phyloP scores from a whole-genome alignment of 805 yeast genomes.

The Candida awuae region DNA sequence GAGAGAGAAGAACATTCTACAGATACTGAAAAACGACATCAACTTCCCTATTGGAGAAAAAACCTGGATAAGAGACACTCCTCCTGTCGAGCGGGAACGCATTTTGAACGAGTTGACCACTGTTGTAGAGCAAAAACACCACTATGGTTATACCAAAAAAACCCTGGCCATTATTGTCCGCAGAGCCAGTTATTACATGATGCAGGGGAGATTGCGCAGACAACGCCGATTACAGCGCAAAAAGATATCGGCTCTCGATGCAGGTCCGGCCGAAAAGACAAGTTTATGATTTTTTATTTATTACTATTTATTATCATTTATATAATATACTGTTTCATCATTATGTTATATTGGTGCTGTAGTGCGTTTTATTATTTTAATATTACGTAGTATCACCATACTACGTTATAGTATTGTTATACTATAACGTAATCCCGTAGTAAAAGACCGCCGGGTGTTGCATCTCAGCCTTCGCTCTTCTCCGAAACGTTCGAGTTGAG shows the following conservation, averaged over 20 bases:
- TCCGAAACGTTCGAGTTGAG: too few species aligned
- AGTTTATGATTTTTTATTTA: too few species aligned
- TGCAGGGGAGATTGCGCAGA: constrained; percentile 70
- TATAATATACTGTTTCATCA: too few species aligned
- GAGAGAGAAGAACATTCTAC: constrained; percentile 45
- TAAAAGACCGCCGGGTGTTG: too few species aligned
- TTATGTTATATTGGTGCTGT: too few species aligned
- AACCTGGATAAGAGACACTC: constrained; percentile 82
- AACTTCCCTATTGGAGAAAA: constrained; percentile 68
- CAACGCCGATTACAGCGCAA: constrained; percentile 44
- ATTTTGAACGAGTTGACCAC: constrained; percentile 42
- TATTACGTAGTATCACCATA: too few species aligned
- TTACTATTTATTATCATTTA: too few species aligned
- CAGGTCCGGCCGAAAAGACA: too few species aligned
- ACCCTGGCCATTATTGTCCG: constrained; percentile 66
- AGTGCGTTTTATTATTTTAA: too few species aligned
- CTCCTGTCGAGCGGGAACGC: constrained; percentile 39
- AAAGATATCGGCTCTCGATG: constrained; percentile 19
- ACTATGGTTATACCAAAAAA: constrained; percentile 43
- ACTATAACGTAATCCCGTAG: too few species aligned
- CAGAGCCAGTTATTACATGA: constrained; percentile 70
- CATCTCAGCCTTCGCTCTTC: too few species aligned
- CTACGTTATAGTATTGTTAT: too few species aligned
- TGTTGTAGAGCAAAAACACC: constrained; percentile 40
- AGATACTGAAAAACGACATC: constrained; percentile 46